These are phyloP conservation scores for Colletotrichum sp. DNA, from an alignment of 2,329 filamentous ascomycete species.

Conservation along the genomic window DNA sequence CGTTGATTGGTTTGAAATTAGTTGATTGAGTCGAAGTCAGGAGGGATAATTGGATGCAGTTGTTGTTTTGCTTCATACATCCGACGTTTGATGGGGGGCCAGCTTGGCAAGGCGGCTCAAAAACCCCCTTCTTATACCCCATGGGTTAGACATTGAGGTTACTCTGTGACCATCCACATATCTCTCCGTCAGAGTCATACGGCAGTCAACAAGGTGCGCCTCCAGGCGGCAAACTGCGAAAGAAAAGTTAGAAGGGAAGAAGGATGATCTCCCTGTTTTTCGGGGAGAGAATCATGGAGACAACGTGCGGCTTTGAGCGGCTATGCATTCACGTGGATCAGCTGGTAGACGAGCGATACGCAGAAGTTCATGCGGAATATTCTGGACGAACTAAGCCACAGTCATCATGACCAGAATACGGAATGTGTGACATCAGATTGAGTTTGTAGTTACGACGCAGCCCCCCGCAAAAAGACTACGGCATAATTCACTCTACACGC, in stretches of 20 bases:
- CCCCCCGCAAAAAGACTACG: too few species aligned
- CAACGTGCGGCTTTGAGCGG: neutral
- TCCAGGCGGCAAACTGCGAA: too few species aligned
- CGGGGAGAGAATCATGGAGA: neutral
- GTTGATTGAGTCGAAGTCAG: accelerated
- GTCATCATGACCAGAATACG: neutral
- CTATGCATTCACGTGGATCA: neutral
- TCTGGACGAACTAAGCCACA: neutral
- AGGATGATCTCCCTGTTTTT: neutral
- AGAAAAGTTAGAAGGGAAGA: too few species aligned
- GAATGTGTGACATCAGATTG: neutral
- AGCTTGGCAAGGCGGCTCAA: too few species aligned
- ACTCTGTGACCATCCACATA: too few species aligned
- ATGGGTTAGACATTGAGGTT: too few species aligned
- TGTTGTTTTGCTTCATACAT: neutral
- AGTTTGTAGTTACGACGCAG: too few species aligned
- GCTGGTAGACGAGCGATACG: neutral
- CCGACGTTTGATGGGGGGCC: neutral
- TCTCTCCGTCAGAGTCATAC: too few species aligned
- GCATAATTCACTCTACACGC: too few species aligned
- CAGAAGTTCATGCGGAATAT: neutral
- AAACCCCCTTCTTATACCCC: too few species aligned
- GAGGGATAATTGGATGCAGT: accelerated
- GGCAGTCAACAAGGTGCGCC: too few species aligned
- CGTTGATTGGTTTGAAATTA: neutral